These are phyloP conservation scores for Arthrobotrys entomopaga DNA, from an alignment of 2,329 filamentous ascomycete genomes.

Conservation along the genomic window DNA sequence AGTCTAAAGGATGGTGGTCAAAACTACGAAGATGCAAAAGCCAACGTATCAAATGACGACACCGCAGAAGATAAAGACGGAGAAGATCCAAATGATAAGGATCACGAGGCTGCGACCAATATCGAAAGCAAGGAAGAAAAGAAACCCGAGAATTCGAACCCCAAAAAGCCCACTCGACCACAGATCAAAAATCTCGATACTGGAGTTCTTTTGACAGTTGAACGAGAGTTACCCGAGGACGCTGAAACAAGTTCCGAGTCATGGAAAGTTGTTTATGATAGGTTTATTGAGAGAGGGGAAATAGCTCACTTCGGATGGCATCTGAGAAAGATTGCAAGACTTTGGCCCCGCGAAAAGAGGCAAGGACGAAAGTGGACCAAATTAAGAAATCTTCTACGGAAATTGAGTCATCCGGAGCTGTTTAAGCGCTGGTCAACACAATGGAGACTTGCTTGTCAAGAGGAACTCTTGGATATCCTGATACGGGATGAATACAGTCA, in stretches of 20 bases:
- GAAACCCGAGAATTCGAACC: too few relatives aligned
- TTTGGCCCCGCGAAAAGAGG: conserved; percentile 7
- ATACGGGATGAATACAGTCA: neutral
- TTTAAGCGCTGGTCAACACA: conserved; percentile 16
- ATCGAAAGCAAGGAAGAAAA: neutral
- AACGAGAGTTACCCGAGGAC: too few relatives aligned
- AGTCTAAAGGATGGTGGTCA: neutral
- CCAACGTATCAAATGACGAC: neutral
- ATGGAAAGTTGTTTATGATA: neutral
- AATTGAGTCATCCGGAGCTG: conserved; percentile 3
- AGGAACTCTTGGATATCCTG: neutral
- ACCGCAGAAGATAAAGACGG: neutral
- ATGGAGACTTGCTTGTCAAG: neutral
- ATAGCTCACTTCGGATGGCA: conserved; percentile 3
- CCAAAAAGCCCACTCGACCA: too few relatives aligned
- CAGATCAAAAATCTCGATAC: neutral
- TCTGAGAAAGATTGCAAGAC: neutral
- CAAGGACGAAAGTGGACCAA: conserved; percentile 28
- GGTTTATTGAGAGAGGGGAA: conserved; percentile 20
- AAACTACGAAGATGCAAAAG: neutral
- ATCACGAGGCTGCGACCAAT: neutral
- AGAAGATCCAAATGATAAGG: neutral
- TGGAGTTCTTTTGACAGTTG: neutral
- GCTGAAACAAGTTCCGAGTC: too few relatives aligned
- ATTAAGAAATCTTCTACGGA: conserved; percentile 17